These are phyloP conservation scores for Penicillium frequentans DNA, from an alignment of 2,329 filamentous ascomycete species.

Conservation along the genomic window DNA sequence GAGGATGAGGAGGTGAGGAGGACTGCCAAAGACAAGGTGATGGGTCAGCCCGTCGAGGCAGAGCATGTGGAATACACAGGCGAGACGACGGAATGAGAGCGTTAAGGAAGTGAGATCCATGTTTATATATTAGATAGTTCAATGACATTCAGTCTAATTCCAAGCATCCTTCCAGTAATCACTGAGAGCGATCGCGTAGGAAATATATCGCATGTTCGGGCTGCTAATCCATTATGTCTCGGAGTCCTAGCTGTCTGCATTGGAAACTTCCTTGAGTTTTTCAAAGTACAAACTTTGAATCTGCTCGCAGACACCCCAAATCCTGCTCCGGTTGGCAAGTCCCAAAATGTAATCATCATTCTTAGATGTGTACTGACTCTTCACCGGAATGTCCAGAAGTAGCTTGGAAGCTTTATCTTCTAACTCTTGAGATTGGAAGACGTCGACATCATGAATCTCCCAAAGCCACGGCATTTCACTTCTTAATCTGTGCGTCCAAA, in stretches of 20 bases:
- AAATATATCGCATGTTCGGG: too few relatives aligned
- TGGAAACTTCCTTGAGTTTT: not conserved
- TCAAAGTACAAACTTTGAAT: not conserved
- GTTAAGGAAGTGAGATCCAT: too few relatives aligned
- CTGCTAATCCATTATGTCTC: too few relatives aligned
- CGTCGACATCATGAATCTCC: not conserved
- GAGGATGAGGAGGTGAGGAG: slow-evolving; percentile 41
- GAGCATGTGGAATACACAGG: slow-evolving; percentile 4
- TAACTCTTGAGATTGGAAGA: not conserved
- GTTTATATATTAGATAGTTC: too few relatives aligned
- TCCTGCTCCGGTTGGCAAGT: not conserved
- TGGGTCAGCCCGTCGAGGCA: not conserved
- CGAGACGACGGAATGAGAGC: not conserved
- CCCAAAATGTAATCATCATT: not conserved
- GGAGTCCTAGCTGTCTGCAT: too few relatives aligned
- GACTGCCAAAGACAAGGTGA: slow-evolving; percentile 10
- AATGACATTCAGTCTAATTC: not conserved
- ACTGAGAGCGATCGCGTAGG: too few relatives aligned
- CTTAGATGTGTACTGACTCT: not conserved
- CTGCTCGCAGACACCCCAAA: not conserved
- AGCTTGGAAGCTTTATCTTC: not conserved
- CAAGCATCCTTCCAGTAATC: too few relatives aligned
- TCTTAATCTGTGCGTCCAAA: not conserved
- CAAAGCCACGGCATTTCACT: not conserved
- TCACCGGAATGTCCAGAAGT: not conserved